phyloP scores from a whole-genome alignment of 2,329 filamentous ascomycete genomes.

The Fusarium sp. region DNA sequence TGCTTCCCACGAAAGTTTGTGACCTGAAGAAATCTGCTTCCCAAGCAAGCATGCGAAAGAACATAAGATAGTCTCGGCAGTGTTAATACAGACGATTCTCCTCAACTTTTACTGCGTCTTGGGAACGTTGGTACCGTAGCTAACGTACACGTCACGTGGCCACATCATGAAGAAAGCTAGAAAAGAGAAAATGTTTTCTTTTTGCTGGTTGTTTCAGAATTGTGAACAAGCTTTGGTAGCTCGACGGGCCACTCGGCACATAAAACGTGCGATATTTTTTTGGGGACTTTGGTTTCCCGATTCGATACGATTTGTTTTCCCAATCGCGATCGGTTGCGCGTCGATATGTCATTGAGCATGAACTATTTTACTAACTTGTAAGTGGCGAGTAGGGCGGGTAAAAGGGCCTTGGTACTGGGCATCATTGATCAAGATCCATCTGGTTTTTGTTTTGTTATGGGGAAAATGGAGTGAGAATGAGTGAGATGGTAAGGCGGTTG shows the following conservation, averaged over 20 bases:
- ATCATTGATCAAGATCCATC: slow-evolving; percentile 21
- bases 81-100: background rate
- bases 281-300: slow-evolving; percentile 21
- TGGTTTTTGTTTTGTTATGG: background rate
- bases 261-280: background rate
- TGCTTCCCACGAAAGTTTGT: too few species aligned
- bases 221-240: slow-evolving; percentile 29
- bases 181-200: background rate
- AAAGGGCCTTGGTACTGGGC: background rate
- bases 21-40: too few species aligned
- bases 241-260: slow-evolving; percentile 3
- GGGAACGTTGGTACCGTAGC: background rate
- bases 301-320: slow-evolving; percentile 24
- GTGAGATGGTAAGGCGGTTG: slow-evolving; percentile 10
- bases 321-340: slow-evolving; percentile 34
- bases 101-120: background rate
- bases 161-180: background rate
- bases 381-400: slow-evolving; percentile 24
- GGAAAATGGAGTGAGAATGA: background rate
- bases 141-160: background rate
- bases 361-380: slow-evolving; percentile 18
- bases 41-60: background rate
- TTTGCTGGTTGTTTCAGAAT: slow-evolving; percentile 26
- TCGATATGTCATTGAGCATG: slow-evolving; percentile 30
- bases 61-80: background rate